Evolutionary conservation across 179 eudicot species (phyloP).

Genomic region (Pouteria campechiana): DNA sequence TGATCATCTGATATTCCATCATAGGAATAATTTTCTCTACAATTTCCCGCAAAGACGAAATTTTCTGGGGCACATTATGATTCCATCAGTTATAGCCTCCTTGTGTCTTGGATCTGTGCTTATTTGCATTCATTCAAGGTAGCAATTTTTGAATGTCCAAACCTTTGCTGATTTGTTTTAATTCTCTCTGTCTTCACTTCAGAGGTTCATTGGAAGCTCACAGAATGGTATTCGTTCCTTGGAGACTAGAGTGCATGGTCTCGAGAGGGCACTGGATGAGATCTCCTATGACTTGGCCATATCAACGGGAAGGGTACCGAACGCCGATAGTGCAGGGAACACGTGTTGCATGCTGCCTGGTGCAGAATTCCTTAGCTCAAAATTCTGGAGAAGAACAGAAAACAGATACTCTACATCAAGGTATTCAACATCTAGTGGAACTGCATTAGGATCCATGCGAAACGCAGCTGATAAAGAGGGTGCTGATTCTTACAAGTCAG

Average conservation of each 20-base stretch:
- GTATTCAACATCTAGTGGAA: slow-evolving; percentile 22
- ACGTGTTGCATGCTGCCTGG: slow-evolving; percentile 77
- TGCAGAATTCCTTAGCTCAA: slow-evolving; percentile 75
- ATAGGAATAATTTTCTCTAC: too few relatives aligned
- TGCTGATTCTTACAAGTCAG: slow-evolving; percentile 11
- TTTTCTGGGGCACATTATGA: neutral
- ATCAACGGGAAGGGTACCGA: slow-evolving; percentile 60
- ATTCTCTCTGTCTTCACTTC: slow-evolving; percentile 2
- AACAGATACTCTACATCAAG: slow-evolving; percentile 29
- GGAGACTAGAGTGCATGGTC: slow-evolving; percentile 88
- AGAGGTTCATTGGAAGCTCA: slow-evolving; percentile 87
- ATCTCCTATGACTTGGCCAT: slow-evolving; percentile 69
- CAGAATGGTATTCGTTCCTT: slow-evolving; percentile 65
- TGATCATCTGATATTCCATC: too few relatives aligned
- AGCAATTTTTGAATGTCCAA: neutral
- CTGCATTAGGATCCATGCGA: slow-evolving; percentile 5
- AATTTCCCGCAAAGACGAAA: too few relatives aligned
- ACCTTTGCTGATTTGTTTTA: neutral
- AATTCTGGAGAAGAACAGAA: slow-evolving; percentile 67
- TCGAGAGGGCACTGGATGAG: slow-evolving; percentile 71
- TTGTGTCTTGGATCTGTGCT: neutral
- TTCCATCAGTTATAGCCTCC: neutral
- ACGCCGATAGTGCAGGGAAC: slow-evolving; percentile 28
- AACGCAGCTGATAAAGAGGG: slow-evolving; percentile 13
- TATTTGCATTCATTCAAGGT: neutral